Percentiles rank a stretch among this genome's conserved stretches.
phyloP scores from a whole-genome alignment of 1,284 basidiomycete species.

The Gomphus bonarii region DNA sequence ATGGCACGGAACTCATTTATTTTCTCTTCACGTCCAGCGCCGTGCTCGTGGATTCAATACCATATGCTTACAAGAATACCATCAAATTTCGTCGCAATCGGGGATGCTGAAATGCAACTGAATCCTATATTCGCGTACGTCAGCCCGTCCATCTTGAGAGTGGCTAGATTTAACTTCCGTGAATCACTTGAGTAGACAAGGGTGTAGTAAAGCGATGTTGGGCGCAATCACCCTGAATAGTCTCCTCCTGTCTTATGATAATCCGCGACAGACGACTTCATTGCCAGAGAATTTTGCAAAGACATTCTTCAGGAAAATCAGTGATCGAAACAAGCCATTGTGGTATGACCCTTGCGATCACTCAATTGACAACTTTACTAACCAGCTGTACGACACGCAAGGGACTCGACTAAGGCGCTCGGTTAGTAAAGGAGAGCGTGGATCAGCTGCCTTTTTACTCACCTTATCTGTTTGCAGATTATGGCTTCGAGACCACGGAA shows the following conservation, averaged over 20 bases:
- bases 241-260: constrained; percentile 9
- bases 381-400: background rate
- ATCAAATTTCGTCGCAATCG: constrained; percentile 14
- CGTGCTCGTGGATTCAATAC: constrained; percentile 12
- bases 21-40: background rate
- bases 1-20: background rate
- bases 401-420: constrained; percentile 13
- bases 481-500: constrained; percentile 11
- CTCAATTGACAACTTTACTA: background rate
- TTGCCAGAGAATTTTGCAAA: background rate
- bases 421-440: constrained; percentile 3
- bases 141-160: no score
- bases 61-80: constrained; percentile 11
- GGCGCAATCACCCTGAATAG: constrained; percentile 12
- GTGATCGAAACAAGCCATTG: background rate
- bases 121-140: constrained; percentile 14
- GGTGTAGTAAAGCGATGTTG: constrained; percentile 10
- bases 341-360: constrained; percentile 7
- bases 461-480: constrained; percentile 7
- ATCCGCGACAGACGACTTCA: background rate
- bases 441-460: background rate
- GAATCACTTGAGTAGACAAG: constrained; percentile 10
- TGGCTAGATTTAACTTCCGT: no score
- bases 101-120: constrained; percentile 14
- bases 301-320: background rate